phyloP scores from a whole-genome alignment of 2,329 filamentous ascomycete species.

The Ceratocystis papillata region DNA sequence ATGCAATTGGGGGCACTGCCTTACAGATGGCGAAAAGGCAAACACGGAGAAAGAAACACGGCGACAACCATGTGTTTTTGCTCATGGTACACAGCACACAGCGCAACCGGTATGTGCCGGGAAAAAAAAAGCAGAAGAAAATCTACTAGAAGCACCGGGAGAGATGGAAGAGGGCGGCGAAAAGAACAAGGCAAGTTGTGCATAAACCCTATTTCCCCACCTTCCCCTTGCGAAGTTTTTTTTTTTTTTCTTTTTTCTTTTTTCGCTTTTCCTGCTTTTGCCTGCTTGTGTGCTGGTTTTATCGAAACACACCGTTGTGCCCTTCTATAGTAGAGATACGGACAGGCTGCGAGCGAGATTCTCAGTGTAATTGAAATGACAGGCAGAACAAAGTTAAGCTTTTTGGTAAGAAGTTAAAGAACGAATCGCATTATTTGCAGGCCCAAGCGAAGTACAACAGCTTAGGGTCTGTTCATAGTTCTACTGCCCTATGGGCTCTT shows the following conservation, averaged over 20 bases:
- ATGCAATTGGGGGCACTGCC: not conserved
- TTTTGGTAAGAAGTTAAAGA: conserved; percentile 1
- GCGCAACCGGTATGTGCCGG: not conserved
- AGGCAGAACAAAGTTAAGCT: conserved; percentile 11
- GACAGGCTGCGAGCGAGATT: not conserved
- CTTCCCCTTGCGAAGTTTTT: not conserved
- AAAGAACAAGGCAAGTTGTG: not conserved
- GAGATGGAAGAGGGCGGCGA: not conserved
- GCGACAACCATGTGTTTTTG: not conserved
- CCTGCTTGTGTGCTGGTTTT: not conserved
- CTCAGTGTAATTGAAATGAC: conserved; percentile 7
- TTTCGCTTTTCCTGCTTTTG: not conserved
- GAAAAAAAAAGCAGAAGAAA: not conserved
- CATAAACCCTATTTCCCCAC: conserved; percentile 1
- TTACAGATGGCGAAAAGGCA: not conserved
- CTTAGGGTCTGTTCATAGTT: not conserved
- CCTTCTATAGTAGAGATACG: not conserved
- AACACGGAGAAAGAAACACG: not conserved
- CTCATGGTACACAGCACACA: not conserved
- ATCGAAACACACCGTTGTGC: not conserved
- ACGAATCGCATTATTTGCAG: not conserved
- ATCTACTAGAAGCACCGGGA: not conserved
- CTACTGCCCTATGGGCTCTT: too few species aligned
- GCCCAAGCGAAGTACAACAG: not conserved
- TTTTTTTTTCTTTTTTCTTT: not conserved